These are phyloP conservation scores for Hypoxylon subgilvum DNA, from an alignment of 495 filamentous ascomycete genomes.

Conservation along the genomic window DNA sequence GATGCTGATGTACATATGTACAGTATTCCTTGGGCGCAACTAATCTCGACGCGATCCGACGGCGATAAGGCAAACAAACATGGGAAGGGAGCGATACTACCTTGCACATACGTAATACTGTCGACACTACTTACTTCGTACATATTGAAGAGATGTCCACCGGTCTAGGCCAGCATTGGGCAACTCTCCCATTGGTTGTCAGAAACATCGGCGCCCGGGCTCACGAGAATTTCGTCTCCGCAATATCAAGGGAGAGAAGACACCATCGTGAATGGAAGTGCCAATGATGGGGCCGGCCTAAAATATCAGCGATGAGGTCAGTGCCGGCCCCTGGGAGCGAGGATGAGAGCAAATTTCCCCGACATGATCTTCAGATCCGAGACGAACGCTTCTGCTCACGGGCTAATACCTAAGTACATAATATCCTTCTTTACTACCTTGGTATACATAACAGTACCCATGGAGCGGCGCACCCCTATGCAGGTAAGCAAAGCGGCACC, in stretches of 20 bases:
- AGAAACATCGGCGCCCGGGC: slow-evolving; percentile 2
- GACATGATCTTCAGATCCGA: slow-evolving; percentile 32
- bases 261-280: slow-evolving; percentile 20
- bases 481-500: slow-evolving; percentile 34
- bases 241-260: neutral
- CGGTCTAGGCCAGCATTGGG: slow-evolving; percentile 4
- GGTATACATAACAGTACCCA: no score
- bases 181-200: slow-evolving; percentile 12
- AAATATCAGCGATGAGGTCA: slow-evolving; percentile 19
- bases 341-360: slow-evolving; percentile 12
- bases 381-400: slow-evolving; percentile 26
- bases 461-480: slow-evolving; percentile 1
- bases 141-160: slow-evolving; percentile 8
- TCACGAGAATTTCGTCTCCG: slow-evolving; percentile 13
- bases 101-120: slow-evolving; percentile 12
- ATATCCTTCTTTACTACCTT: no score
- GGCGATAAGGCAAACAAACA: slow-evolving; percentile 13
- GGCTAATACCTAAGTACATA: no score
- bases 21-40: slow-evolving; percentile 4
- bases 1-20: neutral
- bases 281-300: slow-evolving; percentile 3
- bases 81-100: slow-evolving; percentile 11
- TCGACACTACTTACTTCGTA: slow-evolving; percentile 18
- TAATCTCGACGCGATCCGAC: slow-evolving; percentile 8
- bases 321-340: slow-evolving; percentile 13